phyloP scores from a whole-genome alignment of 176 grass and related monocot species.

The Oryza meridionalis region DNA sequence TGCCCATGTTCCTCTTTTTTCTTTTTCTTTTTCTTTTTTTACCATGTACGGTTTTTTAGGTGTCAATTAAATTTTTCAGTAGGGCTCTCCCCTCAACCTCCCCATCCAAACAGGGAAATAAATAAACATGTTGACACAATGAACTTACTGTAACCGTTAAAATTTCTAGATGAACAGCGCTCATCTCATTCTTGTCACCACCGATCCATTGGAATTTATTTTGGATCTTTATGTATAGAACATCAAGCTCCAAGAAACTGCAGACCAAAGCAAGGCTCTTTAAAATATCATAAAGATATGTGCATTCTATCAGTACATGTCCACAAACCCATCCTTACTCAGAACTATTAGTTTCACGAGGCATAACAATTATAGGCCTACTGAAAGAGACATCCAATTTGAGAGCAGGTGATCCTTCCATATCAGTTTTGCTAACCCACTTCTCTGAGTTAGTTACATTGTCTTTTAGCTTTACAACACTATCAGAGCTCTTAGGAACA shows the following conservation, averaged over 20 bases:
- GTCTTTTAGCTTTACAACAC: conserved; percentile 85
- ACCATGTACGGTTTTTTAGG: not conserved
- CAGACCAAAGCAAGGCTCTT: conserved; percentile 36
- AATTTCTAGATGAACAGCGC: conserved; percentile 78
- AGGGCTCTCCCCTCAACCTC: not conserved
- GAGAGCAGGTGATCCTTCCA: conserved; percentile 89
- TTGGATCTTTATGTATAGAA: conserved; percentile 79
- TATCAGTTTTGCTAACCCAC: conserved; percentile 91
- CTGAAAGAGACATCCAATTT: conserved; percentile 92
- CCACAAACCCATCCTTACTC: conserved; percentile 64
- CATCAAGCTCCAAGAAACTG: conserved; percentile 96
- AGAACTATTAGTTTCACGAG: conserved; percentile 67
- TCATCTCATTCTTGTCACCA: conserved; percentile 84
- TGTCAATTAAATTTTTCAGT: conserved; percentile 23
- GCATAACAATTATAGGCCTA: conserved; percentile 97
- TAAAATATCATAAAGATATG: conserved; percentile 37
- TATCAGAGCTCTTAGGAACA: conserved; percentile 76
- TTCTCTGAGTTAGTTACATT: conserved; percentile 82
- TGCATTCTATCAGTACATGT: conserved; percentile 21
- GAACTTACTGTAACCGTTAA: conserved; percentile 76
- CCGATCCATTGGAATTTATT: conserved; percentile 94
- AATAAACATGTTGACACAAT: conserved; percentile 26
- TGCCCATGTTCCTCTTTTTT: conserved; percentile 19
- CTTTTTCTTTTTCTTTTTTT: not conserved
- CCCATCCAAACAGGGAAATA: conserved; percentile 1